Base-by-base conservation (phyloP, 108 stramenopile genomes). In the Skeletonema marinoi region DNA sequence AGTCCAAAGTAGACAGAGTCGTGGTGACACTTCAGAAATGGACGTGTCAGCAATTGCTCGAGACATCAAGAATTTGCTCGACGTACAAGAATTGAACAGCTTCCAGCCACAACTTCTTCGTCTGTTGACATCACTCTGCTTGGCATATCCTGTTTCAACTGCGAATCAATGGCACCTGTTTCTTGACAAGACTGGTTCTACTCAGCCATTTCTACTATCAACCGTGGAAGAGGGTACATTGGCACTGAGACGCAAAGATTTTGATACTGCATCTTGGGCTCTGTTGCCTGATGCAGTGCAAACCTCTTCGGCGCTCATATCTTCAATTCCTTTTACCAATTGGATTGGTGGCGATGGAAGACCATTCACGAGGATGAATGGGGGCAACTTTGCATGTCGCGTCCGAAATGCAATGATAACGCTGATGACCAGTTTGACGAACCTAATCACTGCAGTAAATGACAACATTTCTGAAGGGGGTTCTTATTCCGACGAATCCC, bases 111-210 rank as follows among this genome's bases (percentile, higher is more conserved):
- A 64, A 30, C 65, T 70, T 36, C 62, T 83, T 21, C 33, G 72
- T 4, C 8, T 83, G 0, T 42, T 83, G 54, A 33, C 73, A 21
- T 74, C 73, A 6, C 68, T 83, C 17, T 73, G 72, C 42, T 66
- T 60, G 41, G 60, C 68, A 33, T 83, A 78, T 39, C 82, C 82
- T 41, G 59, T 68, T 36, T 19, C 76, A 1, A 35, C 77, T 65
- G 76, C 82, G 12, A 73, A 66, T 48, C 82, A 83, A 51, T 83
- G 82, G 82, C 73, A 83, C 54, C 44, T 83, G 25, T 83, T 83
- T 74, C 82, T 83, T 36, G 82, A 83, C 35, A 51, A 51, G 59
- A 67, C 82, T 65, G 68, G 66, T 59, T 7, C 67, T n/a, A 25
- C 33, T 21, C 35, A 50, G 32, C 48, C 72, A 38, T 50, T 59